phyloP scores from a whole-genome alignment of 2,329 filamentous ascomycete species.

The Alternaria sp. region DNA sequence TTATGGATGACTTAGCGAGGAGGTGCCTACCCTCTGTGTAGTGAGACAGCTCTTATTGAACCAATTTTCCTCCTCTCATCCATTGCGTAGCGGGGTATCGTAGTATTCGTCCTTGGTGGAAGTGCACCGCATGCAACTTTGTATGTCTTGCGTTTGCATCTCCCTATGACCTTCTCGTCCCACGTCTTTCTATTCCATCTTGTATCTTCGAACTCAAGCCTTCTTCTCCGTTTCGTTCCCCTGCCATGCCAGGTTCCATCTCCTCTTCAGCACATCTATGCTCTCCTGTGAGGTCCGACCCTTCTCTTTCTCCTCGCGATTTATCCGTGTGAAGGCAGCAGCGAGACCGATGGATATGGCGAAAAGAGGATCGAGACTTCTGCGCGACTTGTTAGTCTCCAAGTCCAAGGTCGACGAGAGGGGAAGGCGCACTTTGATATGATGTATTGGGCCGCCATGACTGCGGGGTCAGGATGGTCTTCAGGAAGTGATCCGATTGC shows the following conservation, averaged over 20 bases:
- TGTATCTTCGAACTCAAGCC: background rate
- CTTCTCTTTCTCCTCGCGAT: slow-evolving; percentile 58
- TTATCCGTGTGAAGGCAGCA: slow-evolving; percentile 51
- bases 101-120: background rate
- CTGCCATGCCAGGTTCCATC: slow-evolving; percentile 43
- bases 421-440: slow-evolving; percentile 52
- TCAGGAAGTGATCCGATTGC: background rate
- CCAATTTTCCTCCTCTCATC: background rate
- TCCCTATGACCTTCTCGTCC: background rate
- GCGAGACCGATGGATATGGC: slow-evolving; percentile 56
- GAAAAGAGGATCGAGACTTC: slow-evolving; percentile 57
- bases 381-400: slow-evolving; percentile 21
- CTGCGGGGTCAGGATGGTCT: background rate
- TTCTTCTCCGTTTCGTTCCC: background rate
- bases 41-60: background rate
- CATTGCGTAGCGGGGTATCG: background rate
- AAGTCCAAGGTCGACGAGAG: background rate
- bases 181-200: background rate
- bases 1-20: background rate
- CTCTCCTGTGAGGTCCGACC: slow-evolving; percentile 49
- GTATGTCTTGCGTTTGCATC: background rate
- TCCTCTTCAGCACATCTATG: slow-evolving; percentile 50
- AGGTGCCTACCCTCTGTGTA: too few relatives aligned
- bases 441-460: slow-evolving; percentile 49
- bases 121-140: background rate